These are phyloP conservation scores for Raddia distichophylla DNA, from an alignment of 176 grass and related monocot species.

Conservation along the genomic window DNA sequence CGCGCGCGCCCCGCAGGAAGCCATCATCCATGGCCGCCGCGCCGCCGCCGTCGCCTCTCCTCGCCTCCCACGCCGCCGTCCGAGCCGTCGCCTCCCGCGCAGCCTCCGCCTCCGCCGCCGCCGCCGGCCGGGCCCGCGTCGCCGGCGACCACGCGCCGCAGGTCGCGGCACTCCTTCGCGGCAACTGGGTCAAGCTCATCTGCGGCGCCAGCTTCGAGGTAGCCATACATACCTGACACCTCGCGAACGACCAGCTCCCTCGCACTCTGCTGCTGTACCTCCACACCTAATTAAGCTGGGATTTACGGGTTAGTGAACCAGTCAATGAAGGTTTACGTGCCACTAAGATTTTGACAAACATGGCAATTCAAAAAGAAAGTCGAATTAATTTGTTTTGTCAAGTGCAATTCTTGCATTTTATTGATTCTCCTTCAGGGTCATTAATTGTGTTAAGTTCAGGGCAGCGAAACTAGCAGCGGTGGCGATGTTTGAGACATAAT, in stretches of 20 bases:
- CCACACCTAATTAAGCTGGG: background rate
- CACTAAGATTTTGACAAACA: background rate
- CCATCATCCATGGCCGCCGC: constrained; percentile 43
- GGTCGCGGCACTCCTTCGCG: constrained; percentile 68
- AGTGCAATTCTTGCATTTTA: background rate
- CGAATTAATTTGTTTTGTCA: background rate
- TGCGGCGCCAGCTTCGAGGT: constrained; percentile 98
- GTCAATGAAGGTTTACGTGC: background rate
- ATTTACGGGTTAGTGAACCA: background rate
- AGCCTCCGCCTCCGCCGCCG: background rate
- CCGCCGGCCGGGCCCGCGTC: background rate
- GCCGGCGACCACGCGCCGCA: constrained; percentile 41
- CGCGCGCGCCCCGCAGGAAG: background rate
- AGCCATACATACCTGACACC: background rate
- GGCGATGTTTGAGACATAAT: background rate
- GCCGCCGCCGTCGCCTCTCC: constrained; percentile 32
- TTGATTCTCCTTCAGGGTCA: background rate
- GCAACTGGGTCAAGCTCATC: constrained; percentile 96
- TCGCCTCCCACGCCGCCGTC: constrained; percentile 51
- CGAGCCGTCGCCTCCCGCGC: constrained; percentile 36
- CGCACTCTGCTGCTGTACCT: background rate
- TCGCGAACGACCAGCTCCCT: background rate
- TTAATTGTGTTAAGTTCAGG: background rate
- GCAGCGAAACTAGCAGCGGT: background rate
- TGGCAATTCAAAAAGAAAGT: background rate